Evolutionary conservation across 345 rosid genomes (phyloP).

Genomic region (Populus pruinosa): DNA sequence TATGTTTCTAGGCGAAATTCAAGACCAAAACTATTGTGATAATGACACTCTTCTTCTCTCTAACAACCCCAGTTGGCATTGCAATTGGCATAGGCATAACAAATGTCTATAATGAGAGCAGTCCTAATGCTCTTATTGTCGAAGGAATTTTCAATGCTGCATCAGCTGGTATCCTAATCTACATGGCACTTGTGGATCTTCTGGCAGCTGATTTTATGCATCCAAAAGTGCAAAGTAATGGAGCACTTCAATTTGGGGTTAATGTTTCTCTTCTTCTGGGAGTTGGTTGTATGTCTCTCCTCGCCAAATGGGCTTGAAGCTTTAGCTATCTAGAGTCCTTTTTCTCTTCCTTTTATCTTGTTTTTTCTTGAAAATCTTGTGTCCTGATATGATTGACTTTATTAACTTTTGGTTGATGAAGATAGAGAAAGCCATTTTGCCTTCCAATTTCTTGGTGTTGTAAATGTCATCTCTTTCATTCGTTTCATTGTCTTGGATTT

Average conservation of each 20-base stretch:
- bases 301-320: slow-evolving; percentile 2
- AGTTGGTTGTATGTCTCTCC: slow-evolving; percentile 15
- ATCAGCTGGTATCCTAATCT: slow-evolving; percentile 37
- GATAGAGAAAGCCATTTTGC: too few species aligned
- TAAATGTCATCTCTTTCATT: too few species aligned
- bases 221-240: slow-evolving; percentile 37
- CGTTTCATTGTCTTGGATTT: too few species aligned
- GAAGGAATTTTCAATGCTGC: slow-evolving; percentile 36
- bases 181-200: slow-evolving; percentile 47
- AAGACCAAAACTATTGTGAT: slow-evolving; percentile 17
- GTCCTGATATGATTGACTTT: too few species aligned
- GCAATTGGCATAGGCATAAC: slow-evolving; percentile 37
- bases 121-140: slow-evolving; percentile 41
- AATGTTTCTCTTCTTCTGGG: slow-evolving; percentile 15
- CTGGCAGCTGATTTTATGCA: slow-evolving; percentile 44
- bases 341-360: not conserved
- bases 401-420: too few species aligned
- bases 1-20: slow-evolving; percentile 36
- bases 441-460: too few species aligned
- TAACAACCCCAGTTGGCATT: slow-evolving; percentile 48
- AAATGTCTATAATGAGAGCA: slow-evolving; percentile 25
- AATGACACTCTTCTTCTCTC: slow-evolving; percentile 40
- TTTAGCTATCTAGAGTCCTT: too few species aligned
- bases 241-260: slow-evolving; percentile 27
- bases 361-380: not conserved